A percentile compares a stretch with the other conserved stretches of the same genome.
These are phyloP conservation scores for Cupressus sempervirens DNA, from an alignment of 75 land plant species.

Conservation along the genomic window DNA sequence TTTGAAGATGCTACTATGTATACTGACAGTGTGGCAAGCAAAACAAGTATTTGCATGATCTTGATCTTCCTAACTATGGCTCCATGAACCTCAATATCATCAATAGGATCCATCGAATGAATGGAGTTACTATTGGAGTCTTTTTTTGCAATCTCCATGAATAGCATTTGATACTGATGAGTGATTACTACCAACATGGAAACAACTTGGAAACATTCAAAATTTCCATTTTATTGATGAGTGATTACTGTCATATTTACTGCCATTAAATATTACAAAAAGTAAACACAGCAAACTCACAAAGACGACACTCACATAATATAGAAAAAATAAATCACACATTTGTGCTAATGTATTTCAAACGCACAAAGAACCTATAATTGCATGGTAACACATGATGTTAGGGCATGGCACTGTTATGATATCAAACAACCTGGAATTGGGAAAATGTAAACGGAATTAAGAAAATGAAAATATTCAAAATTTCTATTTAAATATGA, in stretches of 20 bases:
- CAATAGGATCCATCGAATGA: too few species aligned
- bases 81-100: too few species aligned
- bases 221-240: background rate
- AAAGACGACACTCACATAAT: background rate
- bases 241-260: too few species aligned
- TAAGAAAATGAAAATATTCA: background rate
- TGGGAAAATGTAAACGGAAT: background rate
- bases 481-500: background rate
- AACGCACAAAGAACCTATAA: background rate
- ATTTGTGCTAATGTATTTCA: background rate
- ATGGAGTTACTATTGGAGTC: too few species aligned
- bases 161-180: too few species aligned
- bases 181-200: too few species aligned
- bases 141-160: too few species aligned
- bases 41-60: too few species aligned
- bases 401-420: background rate
- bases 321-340: background rate
- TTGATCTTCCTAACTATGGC: too few species aligned
- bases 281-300: background rate
- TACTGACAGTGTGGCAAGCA: too few species aligned
- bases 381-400: background rate
- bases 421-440: background rate
- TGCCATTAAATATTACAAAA: too few species aligned
- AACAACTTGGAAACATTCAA: background rate
- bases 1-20: too few species aligned